phyloP scores from a whole-genome alignment of 306 rosid genomes.

The Fragaria vesca region DNA sequence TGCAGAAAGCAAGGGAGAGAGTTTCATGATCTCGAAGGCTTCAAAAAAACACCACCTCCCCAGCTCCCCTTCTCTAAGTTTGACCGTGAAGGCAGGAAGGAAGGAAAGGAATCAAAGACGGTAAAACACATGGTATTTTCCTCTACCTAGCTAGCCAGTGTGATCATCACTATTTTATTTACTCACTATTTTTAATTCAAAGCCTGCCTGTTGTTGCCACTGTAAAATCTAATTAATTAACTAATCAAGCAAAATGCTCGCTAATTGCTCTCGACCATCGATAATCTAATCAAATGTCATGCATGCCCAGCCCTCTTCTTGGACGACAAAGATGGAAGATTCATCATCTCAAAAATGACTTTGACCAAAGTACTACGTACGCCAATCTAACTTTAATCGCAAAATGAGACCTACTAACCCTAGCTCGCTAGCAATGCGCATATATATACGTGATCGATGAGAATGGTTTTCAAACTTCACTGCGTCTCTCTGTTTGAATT shows the following conservation, averaged over 20 bases:
- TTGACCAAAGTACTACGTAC: constrained; percentile 27
- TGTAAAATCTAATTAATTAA: background rate
- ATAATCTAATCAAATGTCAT: background rate
- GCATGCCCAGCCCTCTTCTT: background rate
- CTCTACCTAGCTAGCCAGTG: background rate
- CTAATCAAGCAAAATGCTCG: background rate
- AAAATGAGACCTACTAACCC: constrained; percentile 21
- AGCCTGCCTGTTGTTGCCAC: background rate
- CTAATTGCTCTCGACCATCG: background rate
- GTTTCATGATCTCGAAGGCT: constrained; percentile 59
- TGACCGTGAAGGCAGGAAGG: constrained; percentile 75
- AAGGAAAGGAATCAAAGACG: constrained; percentile 63
- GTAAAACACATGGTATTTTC: constrained; percentile 51
- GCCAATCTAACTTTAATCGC: constrained; percentile 24
- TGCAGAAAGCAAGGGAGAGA: constrained; percentile 41
- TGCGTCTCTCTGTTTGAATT: too few species aligned
- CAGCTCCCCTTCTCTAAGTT: constrained; percentile 42
- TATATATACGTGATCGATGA: too few species aligned
- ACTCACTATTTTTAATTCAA: background rate
- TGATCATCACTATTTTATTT: background rate
- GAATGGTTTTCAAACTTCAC: too few species aligned
- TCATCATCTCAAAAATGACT: constrained; percentile 16
- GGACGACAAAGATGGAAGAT: background rate
- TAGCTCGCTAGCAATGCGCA: background rate
- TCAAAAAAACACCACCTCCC: constrained; percentile 35